Evolutionary conservation across 129 eudicot genomes (phyloP).

Genomic region (Daucus carota): DNA sequence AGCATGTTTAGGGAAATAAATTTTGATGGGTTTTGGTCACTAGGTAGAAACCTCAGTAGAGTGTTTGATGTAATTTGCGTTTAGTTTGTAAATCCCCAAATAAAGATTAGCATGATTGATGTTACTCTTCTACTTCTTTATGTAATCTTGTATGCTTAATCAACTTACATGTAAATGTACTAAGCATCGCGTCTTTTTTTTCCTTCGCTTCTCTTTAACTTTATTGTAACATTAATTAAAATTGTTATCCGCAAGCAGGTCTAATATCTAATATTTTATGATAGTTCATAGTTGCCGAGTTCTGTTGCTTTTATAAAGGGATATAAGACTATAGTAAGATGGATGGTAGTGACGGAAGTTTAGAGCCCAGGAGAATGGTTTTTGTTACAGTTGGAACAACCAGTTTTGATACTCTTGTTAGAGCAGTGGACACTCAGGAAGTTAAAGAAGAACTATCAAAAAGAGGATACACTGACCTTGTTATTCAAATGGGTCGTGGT

Average conservation of each 20-base stretch:
- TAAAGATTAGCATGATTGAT: background rate
- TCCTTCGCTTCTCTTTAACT: background rate
- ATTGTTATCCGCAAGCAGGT: background rate
- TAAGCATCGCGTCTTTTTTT: background rate
- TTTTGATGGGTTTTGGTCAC: background rate
- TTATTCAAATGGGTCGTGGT: slow-evolving; percentile 97
- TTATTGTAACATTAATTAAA: background rate
- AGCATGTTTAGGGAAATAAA: background rate
- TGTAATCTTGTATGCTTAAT: background rate
- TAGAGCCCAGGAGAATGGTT: slow-evolving; percentile 39
- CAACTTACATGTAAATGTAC: background rate
- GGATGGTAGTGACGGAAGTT: slow-evolving; percentile 25
- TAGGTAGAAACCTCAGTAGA: background rate
- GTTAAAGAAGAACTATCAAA: slow-evolving; percentile 53
- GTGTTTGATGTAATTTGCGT: background rate
- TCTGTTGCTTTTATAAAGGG: background rate
- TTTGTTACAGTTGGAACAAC: slow-evolving; percentile 98
- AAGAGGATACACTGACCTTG: slow-evolving; percentile 78
- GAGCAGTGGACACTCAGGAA: slow-evolving; percentile 53
- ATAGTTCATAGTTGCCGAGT: background rate
- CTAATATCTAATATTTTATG: background rate
- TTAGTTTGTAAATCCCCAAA: background rate
- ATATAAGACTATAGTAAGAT: slow-evolving; percentile 21
- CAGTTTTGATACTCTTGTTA: slow-evolving; percentile 74
- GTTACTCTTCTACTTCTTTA: background rate